Base-by-base conservation (phyloP, 2,329 filamentous ascomycete species). In the Gliomastix tumulicola region DNA sequence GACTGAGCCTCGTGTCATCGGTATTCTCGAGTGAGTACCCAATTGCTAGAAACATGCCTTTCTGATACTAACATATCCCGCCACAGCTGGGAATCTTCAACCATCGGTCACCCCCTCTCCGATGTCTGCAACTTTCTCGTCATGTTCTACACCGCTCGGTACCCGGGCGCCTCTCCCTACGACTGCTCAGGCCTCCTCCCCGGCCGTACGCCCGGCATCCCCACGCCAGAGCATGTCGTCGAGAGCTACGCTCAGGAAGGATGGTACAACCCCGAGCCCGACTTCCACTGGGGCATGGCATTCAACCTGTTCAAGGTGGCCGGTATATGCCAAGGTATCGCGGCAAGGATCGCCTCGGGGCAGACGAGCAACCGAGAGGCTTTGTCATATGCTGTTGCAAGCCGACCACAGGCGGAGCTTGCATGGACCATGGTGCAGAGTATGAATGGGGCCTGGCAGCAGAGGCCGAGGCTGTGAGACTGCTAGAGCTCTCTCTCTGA, bases 361-460 rank as follows among this genome's bases (percentile, higher is more conserved):
- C 89, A 97, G 70, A 90, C 92, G 25, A 95, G 88, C 62, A 94
- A 88, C 57, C 83, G 77, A 38, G 76, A 84, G 55, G 92, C 92
- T 7, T 73, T 69, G 47, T 71, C 79, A 30, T 86, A 94, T 60
- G 88, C 73, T 1, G 65, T 65, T 37, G 74, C 76, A 56, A 79
- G 85, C 62, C 71, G 67, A 31, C 80, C 84, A 16, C 76, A 89
- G 66, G 88, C 83, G 1, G 71, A 87, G 59, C 69, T 84, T 49
- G 86, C 88, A 6, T 95, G 88, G 87, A n/a, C n/a, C n/a, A n/a
- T n/a, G n/a, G n/a, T n/a, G n/a, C n/a, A n/a, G n/a, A n/a, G n/a
- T n/a, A n/a, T n/a, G n/a, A n/a, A n/a, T n/a, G n/a, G n/a, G n/a
- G n/a, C n/a, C n/a, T n/a, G n/a, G n/a, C n/a, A n/a, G n/a, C n/a